Conservation (phyloP, 768 basidiomycete genomes). For the Amanita rubescens region DNA sequence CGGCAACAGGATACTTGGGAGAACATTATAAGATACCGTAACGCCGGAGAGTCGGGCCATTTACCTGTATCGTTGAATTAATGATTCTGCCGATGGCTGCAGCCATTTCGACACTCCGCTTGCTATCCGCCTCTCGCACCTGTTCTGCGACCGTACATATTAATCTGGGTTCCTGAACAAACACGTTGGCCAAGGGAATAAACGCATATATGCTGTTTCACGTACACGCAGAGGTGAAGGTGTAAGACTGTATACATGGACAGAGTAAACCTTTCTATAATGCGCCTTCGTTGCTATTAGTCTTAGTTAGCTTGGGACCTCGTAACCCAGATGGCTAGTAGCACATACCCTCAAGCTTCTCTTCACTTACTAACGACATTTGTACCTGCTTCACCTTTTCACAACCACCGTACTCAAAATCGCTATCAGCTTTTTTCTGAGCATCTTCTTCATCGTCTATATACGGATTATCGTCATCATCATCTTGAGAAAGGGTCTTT, state of each 20-base stretch:
- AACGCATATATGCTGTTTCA: constrained; percentile 10
- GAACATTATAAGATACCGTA: background rate
- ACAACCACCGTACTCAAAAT: constrained; percentile 22
- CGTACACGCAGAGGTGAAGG: constrained; percentile 55
- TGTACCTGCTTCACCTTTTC: constrained; percentile 39
- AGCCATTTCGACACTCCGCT: constrained; percentile 34
- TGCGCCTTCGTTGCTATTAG: constrained; percentile 43
- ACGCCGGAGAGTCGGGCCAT: constrained; percentile 12
- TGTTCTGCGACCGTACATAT: constrained; percentile 33
- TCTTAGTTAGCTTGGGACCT: background rate
- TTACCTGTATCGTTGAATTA: constrained; percentile 8
- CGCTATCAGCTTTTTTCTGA: constrained; percentile 6
- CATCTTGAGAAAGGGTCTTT: constrained; percentile 3
- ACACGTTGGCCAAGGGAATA: background rate
- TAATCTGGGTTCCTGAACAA: constrained; percentile 35
- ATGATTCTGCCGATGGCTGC: constrained; percentile 41
- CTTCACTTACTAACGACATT: constrained; percentile 55
- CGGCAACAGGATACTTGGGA: constrained; percentile 22
- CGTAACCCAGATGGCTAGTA: background rate
- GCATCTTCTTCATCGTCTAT: constrained; percentile 8
- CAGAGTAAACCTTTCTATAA: constrained; percentile 44
- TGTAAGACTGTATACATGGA: constrained; percentile 68
- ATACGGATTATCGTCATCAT: constrained; percentile 29
- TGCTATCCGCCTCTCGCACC: constrained; percentile 34
- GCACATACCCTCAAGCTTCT: constrained; percentile 55